A percentile compares a stretch with the other conserved stretches of the same genome.
These are phyloP conservation scores for Durusdinium trenchii DNA, from an alignment of 73 alveolate genomes.

Conservation along the genomic window DNA sequence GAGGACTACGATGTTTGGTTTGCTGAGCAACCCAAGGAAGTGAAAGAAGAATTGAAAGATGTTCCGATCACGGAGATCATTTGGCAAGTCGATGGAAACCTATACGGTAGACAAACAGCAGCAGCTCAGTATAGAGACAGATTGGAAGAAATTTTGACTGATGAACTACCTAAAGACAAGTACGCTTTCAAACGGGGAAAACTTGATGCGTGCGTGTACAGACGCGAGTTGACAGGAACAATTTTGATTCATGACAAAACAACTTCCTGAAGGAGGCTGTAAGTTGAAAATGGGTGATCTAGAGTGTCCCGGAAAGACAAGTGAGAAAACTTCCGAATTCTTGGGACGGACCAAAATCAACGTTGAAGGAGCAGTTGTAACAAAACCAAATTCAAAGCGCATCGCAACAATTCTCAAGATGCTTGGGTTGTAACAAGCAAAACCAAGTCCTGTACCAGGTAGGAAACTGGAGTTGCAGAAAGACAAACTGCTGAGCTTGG, in stretches of 20 bases:
- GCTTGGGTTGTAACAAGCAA: not conserved
- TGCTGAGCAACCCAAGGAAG: not conserved
- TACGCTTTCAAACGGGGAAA: constrained; percentile 5
- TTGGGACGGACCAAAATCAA: not conserved
- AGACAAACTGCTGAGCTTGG: not conserved
- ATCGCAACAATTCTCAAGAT: not conserved
- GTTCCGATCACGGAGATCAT: not conserved
- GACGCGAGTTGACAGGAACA: not conserved
- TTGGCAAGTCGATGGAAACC: constrained; percentile 17
- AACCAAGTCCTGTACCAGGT: constrained; percentile 29
- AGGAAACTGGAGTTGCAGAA: not conserved
- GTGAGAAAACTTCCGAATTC: not conserved
- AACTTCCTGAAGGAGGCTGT: not conserved
- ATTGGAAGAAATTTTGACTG: not conserved
- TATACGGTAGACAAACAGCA: constrained; percentile 26
- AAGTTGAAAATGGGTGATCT: constrained; percentile 30
- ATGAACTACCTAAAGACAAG: not conserved
- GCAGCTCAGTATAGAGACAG: constrained; percentile 52
- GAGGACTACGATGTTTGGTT: constrained; percentile 7
- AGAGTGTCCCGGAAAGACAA: not conserved
- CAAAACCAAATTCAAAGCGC: not conserved
- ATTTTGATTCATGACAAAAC: not conserved
- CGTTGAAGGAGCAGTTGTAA: constrained; percentile 2
- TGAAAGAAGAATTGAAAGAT: not conserved
- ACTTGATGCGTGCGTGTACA: constrained; percentile 22